Evolutionary conservation across 371 early-diverging fungal genomes (phyloP).

Genomic region (Massospora cicadina): DNA sequence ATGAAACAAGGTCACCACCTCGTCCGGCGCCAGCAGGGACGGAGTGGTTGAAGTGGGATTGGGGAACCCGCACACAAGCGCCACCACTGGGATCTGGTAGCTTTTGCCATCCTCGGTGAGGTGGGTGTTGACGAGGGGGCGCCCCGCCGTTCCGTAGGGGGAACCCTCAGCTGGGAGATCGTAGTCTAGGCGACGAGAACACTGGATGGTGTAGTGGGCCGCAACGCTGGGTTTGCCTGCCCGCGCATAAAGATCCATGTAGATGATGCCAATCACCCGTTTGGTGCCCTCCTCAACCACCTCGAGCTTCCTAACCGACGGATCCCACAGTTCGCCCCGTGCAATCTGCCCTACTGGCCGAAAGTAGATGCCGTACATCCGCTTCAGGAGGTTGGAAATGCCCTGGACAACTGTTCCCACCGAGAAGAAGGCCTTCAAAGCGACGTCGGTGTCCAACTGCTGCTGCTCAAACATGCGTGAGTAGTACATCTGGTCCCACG

Average conservation of each 20-base stretch:
- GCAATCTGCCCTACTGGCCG: constrained; percentile 31
- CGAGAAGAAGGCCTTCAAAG: constrained; percentile 45
- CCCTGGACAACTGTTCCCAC: constrained; percentile 79
- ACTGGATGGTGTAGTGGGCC: constrained; percentile 89
- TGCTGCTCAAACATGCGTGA: constrained; percentile 24
- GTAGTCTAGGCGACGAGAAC: constrained; percentile 70
- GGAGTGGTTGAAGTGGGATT: constrained; percentile 17
- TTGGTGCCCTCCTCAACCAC: constrained; percentile 72
- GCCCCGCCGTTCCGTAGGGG: constrained; percentile 12
- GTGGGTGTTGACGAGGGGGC: constrained; percentile 14
- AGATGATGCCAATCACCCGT: constrained; percentile 62
- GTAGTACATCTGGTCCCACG: constrained; percentile 71
- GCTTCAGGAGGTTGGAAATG: constrained; percentile 55
- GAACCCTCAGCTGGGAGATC: constrained; percentile 20
- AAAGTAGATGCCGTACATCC: constrained; percentile 69
- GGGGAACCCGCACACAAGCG: constrained; percentile 52
- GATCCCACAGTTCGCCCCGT: constrained; percentile 73
- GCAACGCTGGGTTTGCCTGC: constrained; percentile 60
- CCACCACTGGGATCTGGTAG: constrained; percentile 60
- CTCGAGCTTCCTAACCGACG: constrained; percentile 67
- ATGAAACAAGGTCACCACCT: constrained; percentile 92
- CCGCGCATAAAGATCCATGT: constrained; percentile 75
- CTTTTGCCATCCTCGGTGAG: constrained; percentile 25
- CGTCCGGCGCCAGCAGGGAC: constrained; percentile 39
- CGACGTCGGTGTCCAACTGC: constrained; percentile 16